These are phyloP conservation scores for Wolfiporia cocos DNA, from an alignment of 1,284 basidiomycete species.

Conservation along the genomic window DNA sequence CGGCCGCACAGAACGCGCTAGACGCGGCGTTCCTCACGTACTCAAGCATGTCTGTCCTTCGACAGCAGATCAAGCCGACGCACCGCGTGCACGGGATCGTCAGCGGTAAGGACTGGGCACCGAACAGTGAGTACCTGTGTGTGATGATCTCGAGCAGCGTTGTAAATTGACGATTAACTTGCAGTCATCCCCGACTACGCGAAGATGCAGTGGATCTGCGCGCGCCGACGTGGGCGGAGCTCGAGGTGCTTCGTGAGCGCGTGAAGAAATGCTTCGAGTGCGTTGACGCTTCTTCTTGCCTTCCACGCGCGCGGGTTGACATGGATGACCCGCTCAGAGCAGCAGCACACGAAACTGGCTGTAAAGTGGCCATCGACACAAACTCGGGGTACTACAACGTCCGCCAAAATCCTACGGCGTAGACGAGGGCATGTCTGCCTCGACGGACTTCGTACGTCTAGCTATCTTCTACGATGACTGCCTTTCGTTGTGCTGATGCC, in stretches of 20 bases:
- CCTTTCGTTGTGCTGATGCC: background rate
- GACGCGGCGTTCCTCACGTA: conserved; percentile 84
- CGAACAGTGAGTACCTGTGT: conserved; percentile 45
- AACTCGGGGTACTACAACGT: no score
- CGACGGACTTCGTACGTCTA: conserved; percentile 66
- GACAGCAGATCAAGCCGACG: conserved; percentile 51
- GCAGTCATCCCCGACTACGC: conserved; percentile 82
- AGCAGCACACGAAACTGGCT: conserved; percentile 67
- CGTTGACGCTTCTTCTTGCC: conserved; percentile 15
- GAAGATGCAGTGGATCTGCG: conserved; percentile 67
- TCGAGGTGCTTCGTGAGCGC: conserved; percentile 47
- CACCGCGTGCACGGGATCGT: conserved; percentile 68
- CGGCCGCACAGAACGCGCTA: conserved; percentile 75
- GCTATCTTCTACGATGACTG: no score
- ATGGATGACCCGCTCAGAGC: conserved; percentile 35
- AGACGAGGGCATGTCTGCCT: conserved; percentile 54
- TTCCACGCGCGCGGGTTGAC: background rate
- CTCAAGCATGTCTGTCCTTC: conserved; percentile 63
- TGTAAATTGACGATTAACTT: background rate
- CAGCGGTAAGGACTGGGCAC: conserved; percentile 51
- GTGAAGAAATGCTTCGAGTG: conserved; percentile 72
- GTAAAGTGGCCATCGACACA: conserved; percentile 55
- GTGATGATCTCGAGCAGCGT: background rate
- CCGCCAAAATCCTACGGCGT: no score
- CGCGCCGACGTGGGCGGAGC: conserved; percentile 61